Evolutionary conservation across 345 rosid genomes (phyloP), one percentile per base, ranked within the genome.

Genomic region (Euphorbia pulcherrima): DNA sequence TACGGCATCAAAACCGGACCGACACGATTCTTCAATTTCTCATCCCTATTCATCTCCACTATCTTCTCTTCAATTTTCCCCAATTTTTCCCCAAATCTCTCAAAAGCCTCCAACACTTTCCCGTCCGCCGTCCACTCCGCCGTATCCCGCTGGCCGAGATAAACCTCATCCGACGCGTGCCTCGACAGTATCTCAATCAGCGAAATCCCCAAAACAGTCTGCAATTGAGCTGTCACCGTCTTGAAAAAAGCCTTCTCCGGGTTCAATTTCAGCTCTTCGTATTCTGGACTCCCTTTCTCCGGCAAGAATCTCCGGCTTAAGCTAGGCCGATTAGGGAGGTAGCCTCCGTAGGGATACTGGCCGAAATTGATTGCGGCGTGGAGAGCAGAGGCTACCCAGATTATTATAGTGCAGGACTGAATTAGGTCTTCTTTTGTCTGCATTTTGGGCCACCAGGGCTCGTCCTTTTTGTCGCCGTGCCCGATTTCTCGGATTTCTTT

Each of bases 351-450:
- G 14, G 86, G 75, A 44, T 67, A 82, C 26, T 79, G 83, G 6
- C 86, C 86, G 12, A 82, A 82, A 71, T 82, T 82, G 59, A 79
- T 24, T 0, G 86, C 81, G 0, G 86, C 86, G 33, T 82, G 86
- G 5, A 82, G 80, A 27, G 86, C 82, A 9, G 86, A 82, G 14
- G 77, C 86, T 0, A 74, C 51, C 86, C 86, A 82, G 4, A 82
- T 75, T 23, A 80, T 72, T 41, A 62, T 82, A 14, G 83, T 79
- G 67, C 81, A 79, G 1, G 76, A 67, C 37, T 79, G 76, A 12
- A 73, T 65, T 17, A 82, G 72, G 27, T 79, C 81, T 46, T 69
- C 44, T 8, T 68, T 68, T 46, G 70, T 77, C 61, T 72, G 66
- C 83, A 82, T 79, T 40, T 74, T 60, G 29, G 83, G 82, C 86